Conservation (phyloP, 176 grass and related monocot species). For the Juncus inflexus region DNA sequence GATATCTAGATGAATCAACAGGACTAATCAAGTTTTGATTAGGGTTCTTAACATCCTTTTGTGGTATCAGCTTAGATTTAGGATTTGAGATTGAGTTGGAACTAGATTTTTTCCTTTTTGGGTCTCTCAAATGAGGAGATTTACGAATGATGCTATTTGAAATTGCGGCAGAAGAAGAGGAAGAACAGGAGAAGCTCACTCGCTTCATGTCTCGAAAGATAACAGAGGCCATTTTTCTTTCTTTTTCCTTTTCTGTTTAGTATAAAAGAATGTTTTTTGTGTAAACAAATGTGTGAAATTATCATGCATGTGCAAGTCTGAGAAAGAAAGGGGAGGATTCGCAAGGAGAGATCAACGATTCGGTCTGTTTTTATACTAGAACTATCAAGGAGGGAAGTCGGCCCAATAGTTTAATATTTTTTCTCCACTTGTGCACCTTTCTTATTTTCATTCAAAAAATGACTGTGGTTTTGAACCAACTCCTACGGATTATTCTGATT, state of each 20-base stretch:
- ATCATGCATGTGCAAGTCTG: background rate
- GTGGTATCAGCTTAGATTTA: background rate
- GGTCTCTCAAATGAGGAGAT: conserved; percentile 42
- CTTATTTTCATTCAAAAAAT: too few relatives aligned
- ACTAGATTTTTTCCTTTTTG: conserved; percentile 30
- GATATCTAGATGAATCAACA: conserved; percentile 56
- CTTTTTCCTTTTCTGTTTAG: conserved; percentile 1
- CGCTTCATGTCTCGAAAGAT: conserved; percentile 54
- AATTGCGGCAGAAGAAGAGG: conserved; percentile 46
- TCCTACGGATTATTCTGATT: too few relatives aligned
- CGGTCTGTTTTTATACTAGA: conserved; percentile 18
- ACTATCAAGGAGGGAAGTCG: conserved; percentile 7
- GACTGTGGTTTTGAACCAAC: too few relatives aligned
- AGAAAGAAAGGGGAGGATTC: conserved; percentile 2
- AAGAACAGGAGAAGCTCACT: conserved; percentile 61
- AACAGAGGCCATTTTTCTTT: conserved; percentile 45
- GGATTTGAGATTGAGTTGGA: background rate
- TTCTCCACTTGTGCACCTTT: background rate
- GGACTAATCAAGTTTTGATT: conserved; percentile 34
- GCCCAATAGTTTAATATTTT: conserved; percentile 6
- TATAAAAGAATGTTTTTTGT: conserved; percentile 9
- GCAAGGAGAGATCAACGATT: conserved; percentile 8
- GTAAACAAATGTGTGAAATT: background rate
- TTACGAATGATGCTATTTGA: conserved; percentile 44
- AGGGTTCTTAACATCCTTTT: background rate